phyloP scores from a whole-genome alignment of 2,329 filamentous ascomycete species.

The Pestalotiopsis sp. region DNA sequence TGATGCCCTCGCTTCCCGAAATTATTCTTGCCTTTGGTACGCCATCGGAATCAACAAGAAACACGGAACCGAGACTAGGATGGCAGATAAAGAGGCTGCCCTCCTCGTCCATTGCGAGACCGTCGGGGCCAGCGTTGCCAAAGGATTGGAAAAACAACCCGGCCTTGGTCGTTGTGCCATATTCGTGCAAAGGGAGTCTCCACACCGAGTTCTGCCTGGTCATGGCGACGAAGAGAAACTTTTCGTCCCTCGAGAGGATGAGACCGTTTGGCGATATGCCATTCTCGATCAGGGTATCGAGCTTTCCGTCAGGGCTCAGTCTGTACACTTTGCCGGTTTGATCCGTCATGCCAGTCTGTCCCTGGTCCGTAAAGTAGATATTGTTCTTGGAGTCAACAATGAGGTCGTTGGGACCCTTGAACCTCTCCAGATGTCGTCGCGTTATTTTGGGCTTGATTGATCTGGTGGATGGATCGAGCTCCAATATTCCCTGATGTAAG shows the following conservation, averaged over 20 bases:
- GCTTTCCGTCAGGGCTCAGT: conserved; percentile 33
- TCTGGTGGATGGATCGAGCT: conserved; percentile 33
- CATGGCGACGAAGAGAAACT: conserved; percentile 43
- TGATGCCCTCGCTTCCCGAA: conserved; percentile 33
- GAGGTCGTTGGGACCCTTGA: conserved; percentile 46
- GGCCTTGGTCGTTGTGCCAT: conserved; percentile 40
- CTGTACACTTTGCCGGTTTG: conserved; percentile 43
- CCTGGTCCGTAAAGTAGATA: conserved; percentile 48
- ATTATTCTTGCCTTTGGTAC: conserved; percentile 39
- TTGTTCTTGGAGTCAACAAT: conserved; percentile 38
- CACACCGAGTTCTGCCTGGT: conserved; percentile 43
- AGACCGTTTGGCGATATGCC: conserved; percentile 42
- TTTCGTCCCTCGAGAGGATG: conserved; percentile 40
- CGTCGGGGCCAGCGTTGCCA: conserved; percentile 42
- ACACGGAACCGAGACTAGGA: conserved; percentile 37
- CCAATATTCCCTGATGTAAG: conserved; percentile 34
- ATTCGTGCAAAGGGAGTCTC: conserved; percentile 39
- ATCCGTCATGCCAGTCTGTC: conserved; percentile 45
- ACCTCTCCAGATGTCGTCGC: conserved; percentile 42
- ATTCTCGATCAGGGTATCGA: conserved; percentile 40
- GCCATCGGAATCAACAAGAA: conserved; percentile 39
- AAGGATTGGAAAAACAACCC: conserved; percentile 44
- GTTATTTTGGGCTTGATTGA: conserved; percentile 34
- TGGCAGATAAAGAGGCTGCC: conserved; percentile 39
- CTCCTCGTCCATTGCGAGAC: conserved; percentile 41